Conservation (phyloP, 2,329 filamentous ascomycete genomes). For the Paracorniculantispora psalliotae region DNA sequence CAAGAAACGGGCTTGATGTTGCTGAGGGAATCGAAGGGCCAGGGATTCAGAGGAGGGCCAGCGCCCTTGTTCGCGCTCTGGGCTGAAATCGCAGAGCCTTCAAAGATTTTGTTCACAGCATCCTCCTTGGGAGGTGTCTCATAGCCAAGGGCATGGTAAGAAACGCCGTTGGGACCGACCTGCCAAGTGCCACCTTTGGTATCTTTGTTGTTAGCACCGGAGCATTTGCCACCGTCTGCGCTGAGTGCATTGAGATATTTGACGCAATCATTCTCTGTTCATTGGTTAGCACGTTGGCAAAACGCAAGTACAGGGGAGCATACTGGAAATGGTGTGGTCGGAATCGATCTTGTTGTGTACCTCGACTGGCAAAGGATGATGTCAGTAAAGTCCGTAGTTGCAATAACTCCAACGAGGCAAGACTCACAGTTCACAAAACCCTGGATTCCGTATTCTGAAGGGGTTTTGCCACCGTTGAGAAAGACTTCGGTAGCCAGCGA, state of each 20-base stretch:
- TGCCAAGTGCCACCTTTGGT: slow-evolving; percentile 20
- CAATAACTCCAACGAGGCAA: neutral
- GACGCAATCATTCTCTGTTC: neutral
- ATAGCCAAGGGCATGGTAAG: slow-evolving; percentile 18
- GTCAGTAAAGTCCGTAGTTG: neutral
- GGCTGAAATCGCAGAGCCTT: slow-evolving; percentile 12
- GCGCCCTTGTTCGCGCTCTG: slow-evolving; percentile 18
- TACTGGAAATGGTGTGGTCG: slow-evolving; percentile 15
- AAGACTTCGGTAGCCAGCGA: slow-evolving; percentile 18
- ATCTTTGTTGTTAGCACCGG: slow-evolving; percentile 17
- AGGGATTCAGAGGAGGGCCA: slow-evolving; percentile 16
- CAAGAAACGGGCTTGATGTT: slow-evolving; percentile 37
- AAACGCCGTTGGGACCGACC: slow-evolving; percentile 17
- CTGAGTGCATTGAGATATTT: slow-evolving; percentile 15
- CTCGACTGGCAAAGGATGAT: slow-evolving; percentile 14
- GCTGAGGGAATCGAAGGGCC: slow-evolving; percentile 16
- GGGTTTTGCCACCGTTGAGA: slow-evolving; percentile 17
- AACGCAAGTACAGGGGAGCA: neutral
- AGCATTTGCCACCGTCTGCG: slow-evolving; percentile 17
- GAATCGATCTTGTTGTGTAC: slow-evolving; percentile 18
- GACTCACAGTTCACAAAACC: slow-evolving; percentile 18
- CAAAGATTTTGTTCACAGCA: slow-evolving; percentile 17
- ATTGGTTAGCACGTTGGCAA: neutral
- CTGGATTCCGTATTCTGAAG: slow-evolving; percentile 15
- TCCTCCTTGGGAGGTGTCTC: slow-evolving; percentile 15